Evolutionary conservation across 1,139 yeast species (phyloP), one percentile per base, ranked within the genome.

Genomic region (Oligophagozyma castellii): DNA sequence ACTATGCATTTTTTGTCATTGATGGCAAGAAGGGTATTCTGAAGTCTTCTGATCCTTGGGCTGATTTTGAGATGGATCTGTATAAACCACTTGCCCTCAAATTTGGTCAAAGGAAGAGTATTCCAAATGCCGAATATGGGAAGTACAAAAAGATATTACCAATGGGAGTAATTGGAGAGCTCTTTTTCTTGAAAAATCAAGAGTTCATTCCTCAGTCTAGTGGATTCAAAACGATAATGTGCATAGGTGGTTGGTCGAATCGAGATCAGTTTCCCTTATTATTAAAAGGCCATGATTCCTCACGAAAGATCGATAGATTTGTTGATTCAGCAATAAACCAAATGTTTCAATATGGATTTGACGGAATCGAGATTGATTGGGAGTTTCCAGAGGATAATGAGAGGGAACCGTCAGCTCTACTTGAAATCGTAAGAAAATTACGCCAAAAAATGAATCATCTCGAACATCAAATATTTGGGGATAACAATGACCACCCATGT

Each of bases 321-420:
- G 68, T 73, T 3, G 34, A 45, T 1, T 60, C 76, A 2, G 59
- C 74, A 1, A 60, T 67, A 1, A 53, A 54, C 0, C 52, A 68
- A 19, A 59, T 81, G 44, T 39, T 53, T 3, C 55, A 61, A 29
- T 66, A 71, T 44, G 77, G 80, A 0, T 73, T 89, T 44, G 96
- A 89, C 50, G 96, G 98, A 0, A 60, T 89, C 29, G 98, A 89
- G 51, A 57, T 89, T 20, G 98, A 89, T 54, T 89, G 95, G 95
- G 98, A 89, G 51, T 86, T 76, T 41, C 94, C 95, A 0, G 49
- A 55, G 14, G 61, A 54, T 24, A 41, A 43, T 3, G 41, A 42
- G 1, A 42, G 48, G 1, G 75, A 80, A 36, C 70, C 72, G 1
- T 32, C 40, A 1, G 48, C 51, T 28, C 63, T 73, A 34, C 59